phyloP scores from a whole-genome alignment of 1,284 basidiomycete species.

The Moniliella sp. region DNA sequence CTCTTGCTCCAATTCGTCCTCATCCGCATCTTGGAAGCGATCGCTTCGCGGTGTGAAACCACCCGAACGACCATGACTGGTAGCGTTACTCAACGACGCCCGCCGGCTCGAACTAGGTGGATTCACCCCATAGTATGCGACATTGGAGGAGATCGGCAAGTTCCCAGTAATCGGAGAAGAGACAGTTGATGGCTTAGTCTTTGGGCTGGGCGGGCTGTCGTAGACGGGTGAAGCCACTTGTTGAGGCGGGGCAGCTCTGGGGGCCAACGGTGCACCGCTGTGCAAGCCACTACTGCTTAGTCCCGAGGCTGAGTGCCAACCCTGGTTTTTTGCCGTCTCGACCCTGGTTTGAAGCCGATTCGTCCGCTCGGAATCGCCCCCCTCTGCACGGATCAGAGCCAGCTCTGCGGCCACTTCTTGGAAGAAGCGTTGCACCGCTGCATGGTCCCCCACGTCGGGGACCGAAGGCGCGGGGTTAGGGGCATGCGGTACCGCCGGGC shows the following conservation, averaged over 20 bases:
- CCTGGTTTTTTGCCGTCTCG: constrained; percentile 8
- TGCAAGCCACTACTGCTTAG: not conserved
- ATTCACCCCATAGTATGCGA: too few relatives aligned
- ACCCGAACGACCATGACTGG: too few relatives aligned
- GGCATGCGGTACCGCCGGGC: too few relatives aligned
- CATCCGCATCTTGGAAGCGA: constrained; percentile 42
- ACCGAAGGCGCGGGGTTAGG: constrained; percentile 14
- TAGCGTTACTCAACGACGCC: too few relatives aligned
- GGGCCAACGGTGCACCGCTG: not conserved
- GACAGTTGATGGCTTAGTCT: constrained; percentile 10
- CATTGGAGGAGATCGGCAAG: too few relatives aligned
- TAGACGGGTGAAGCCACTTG: constrained; percentile 3
- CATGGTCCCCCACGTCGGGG: constrained; percentile 43
- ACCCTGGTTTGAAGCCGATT: constrained; percentile 38
- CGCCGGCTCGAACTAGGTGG: too few relatives aligned
- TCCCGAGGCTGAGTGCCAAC: not conserved
- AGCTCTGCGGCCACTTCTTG: constrained; percentile 60
- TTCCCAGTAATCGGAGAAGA: too few relatives aligned
- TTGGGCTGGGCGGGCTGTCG: constrained; percentile 3
- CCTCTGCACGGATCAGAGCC: constrained; percentile 40
- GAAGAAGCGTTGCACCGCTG: constrained; percentile 55
- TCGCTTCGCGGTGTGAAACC: too few relatives aligned
- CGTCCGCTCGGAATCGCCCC: constrained; percentile 17
- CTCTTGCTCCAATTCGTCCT: constrained; percentile 36
- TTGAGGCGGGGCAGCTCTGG: not conserved